Base-by-base conservation (phyloP, 2,329 filamentous ascomycete genomes). In the Colletotrichum limetticola region DNA sequence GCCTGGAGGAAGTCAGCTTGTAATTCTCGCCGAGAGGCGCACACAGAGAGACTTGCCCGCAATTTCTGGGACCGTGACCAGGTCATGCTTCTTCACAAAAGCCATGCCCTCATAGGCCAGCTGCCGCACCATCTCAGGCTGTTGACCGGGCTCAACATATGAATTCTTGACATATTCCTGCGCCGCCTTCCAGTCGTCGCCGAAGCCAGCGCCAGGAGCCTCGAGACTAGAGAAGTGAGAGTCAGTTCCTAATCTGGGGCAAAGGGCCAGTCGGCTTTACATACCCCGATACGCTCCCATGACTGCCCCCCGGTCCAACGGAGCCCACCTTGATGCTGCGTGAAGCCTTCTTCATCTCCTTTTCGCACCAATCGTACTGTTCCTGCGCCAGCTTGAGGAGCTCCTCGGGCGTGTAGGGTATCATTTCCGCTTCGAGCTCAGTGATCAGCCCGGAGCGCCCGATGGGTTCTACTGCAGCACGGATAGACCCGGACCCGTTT, bases 381-480 rank as follows among this genome's bases (percentile, higher is more conserved):
- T 82, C 80, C 59, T 87, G 80, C 3, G 85, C 88, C 28, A 91
- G 86, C 0, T 77, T 72, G 55, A 91, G 82, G 3, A 91, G 81
- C 76, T 91, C 86, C 68, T 90, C 87, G 0, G 89, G 89, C 0
- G 85, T 83, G 75, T 91, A 91, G 0, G 87, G 85, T 62, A 91
- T 89, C 84, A 89, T 86, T 78, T 91, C 89, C 1, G 85, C 84
- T 68, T 86, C 82, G 1, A 91, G 83, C 63, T 90, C 88, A 12
- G 83, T 82, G 1, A 88, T 78, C 1, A 91, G 80, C 0, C 85
- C 87, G 0, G 85, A 83, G 4, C 84, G 79, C 1, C 90, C 89
- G 61, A 91, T 88, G 0, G 89, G 89, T 73, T 91, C 85, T 3
- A 87, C 88, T 0, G 86, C 85, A 24, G 66, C 70, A 37, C 60